Evolutionary conservation across 495 filamentous ascomycete species (phyloP).

Genomic region (Penicillium lividum): DNA sequence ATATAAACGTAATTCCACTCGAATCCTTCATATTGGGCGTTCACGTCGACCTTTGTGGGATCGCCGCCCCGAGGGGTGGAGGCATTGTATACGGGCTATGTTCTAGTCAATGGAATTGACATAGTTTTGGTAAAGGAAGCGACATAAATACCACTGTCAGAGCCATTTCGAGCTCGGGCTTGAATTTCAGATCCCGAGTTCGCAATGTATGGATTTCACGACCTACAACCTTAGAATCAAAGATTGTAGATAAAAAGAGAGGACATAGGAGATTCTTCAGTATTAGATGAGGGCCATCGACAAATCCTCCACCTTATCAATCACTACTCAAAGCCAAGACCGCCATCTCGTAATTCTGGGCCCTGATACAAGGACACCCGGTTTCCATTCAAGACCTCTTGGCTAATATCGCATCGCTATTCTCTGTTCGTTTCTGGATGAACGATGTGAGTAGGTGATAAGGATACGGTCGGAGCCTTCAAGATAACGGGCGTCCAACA

Average conservation of each 20-base stretch:
- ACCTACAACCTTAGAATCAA: too few species aligned
- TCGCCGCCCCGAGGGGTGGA: slow-evolving; percentile 49
- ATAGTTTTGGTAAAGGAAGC: background rate
- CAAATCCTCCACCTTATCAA: background rate
- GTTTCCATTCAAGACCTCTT: background rate
- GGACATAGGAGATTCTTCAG: background rate
- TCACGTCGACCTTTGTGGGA: slow-evolving; percentile 48
- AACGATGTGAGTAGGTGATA: background rate
- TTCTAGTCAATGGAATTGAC: background rate
- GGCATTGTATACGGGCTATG: slow-evolving; percentile 42
- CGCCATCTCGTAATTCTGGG: background rate
- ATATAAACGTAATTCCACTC: slow-evolving; percentile 56
- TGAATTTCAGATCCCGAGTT: too few species aligned
- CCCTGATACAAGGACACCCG: background rate
- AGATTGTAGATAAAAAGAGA: too few species aligned
- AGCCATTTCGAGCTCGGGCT: background rate
- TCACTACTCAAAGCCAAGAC: background rate
- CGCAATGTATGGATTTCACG: too few species aligned
- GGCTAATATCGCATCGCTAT: background rate
- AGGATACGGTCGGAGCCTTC: background rate
- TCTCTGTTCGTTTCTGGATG: background rate
- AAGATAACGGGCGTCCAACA: background rate
- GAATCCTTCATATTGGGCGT: slow-evolving; percentile 49
- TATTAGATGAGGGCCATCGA: background rate
- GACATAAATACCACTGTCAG: background rate